Percentiles rank a stretch among this genome's conserved stretches.
Evolutionary conservation across 2,329 filamentous ascomycete genomes (phyloP).

Genomic region (Fusarium tricinctum): DNA sequence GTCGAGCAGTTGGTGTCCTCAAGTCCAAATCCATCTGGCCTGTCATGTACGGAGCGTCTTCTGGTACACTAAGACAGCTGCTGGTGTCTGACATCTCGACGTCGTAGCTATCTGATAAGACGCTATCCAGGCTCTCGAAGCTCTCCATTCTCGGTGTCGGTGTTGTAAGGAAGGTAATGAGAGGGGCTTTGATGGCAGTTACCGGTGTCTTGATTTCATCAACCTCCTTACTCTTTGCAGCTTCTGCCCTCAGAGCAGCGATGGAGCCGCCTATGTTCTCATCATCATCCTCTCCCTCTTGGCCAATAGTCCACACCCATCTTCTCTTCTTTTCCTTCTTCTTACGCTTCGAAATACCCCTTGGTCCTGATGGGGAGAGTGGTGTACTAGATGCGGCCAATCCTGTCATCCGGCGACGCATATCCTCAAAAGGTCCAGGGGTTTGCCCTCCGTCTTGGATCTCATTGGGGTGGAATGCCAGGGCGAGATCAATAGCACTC

Average conservation of each 20-base stretch:
- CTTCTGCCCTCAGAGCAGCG: slow-evolving; percentile 56
- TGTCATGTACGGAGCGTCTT: slow-evolving; percentile 50
- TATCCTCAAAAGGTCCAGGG: slow-evolving; percentile 74
- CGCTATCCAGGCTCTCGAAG: slow-evolving; percentile 42
- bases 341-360: slow-evolving; percentile 67
- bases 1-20: slow-evolving; percentile 57
- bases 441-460: slow-evolving; percentile 73
- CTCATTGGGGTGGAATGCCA: slow-evolving; percentile 67
- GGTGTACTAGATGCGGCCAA: slow-evolving; percentile 60
- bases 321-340: slow-evolving; percentile 71
- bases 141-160: slow-evolving; percentile 60
- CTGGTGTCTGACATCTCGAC: slow-evolving; percentile 66
- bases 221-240: slow-evolving; percentile 40
- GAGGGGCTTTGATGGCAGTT: slow-evolving; percentile 42
- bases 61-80: slow-evolving; percentile 54
- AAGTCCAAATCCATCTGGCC: slow-evolving; percentile 55
- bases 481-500: slow-evolving; percentile 62
- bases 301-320: slow-evolving; percentile 76
- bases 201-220: slow-evolving; percentile 43
- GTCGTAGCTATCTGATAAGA: slow-evolving; percentile 53
- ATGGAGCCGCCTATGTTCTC: slow-evolving; percentile 60
- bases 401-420: slow-evolving; percentile 69
- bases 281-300: slow-evolving; percentile 64
- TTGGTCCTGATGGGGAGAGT: slow-evolving; percentile 57
- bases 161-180: slow-evolving; percentile 49